Base-by-base conservation (phyloP, 768 basidiomycete species). In the Boletus huronensis region DNA sequence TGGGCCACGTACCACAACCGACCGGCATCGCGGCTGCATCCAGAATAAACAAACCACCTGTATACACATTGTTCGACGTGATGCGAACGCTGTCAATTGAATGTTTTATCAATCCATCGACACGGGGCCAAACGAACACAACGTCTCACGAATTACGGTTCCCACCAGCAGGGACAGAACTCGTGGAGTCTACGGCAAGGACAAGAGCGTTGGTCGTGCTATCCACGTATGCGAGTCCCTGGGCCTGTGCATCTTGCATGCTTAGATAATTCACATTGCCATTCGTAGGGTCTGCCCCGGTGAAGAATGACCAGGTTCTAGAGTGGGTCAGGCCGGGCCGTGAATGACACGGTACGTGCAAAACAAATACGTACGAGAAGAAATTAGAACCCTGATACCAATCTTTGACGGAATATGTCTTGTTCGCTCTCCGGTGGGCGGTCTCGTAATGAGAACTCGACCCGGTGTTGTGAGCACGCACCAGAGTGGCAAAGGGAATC, bases 21-120 rank as follows among this genome's bases (percentile, higher is more conserved):
- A 79, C 76, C 10, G 88, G 88, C 84, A 88, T 87, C 9, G 78
- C 70, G 40, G 58, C 74, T 50, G 88, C 79, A 62, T 90, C 88
- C 26, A 88, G 77, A 60, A 91, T 82, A 74, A 91, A 88, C 14
- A 90, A 74, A 5, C 88, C 89, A 3, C 72, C 66, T 41, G 66
- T 79, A 66, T 82, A 90, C 4, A 62, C 65, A 61, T 83, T 82
- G 64, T 79, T 76, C 34, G 84, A 77, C 52, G 73, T 77, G 58
- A 91, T 88, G 34, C 88, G 85, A 49, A 90, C 78, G 9, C 87
- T 88, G 47, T 10, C 43, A 10, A 47, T 10, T 3, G 7, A 8
- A 19, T 19, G 5, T 38, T 38, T 9, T 10, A 38, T 38, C 17
- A 38, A 38, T 38, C 19, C 4, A 9, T 19, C 8, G 36, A 38